Evolutionary conservation across 2,329 filamentous ascomycete species (phyloP).

Genomic region (Fusarium protoensiforme): DNA sequence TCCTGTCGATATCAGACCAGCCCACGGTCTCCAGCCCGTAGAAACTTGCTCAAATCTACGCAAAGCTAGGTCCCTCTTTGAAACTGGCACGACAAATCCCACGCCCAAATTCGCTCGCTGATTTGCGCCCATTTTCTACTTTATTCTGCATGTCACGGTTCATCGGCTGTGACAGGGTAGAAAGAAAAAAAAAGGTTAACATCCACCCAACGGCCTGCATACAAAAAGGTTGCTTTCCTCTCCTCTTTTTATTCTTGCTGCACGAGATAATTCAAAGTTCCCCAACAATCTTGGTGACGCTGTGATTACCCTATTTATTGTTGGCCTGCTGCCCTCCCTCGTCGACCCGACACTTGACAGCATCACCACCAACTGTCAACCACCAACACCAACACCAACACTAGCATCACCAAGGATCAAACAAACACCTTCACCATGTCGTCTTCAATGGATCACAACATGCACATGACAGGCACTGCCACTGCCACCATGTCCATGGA

Average conservation of each 20-base stretch:
- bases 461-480: slow-evolving; percentile 26
- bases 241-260: neutral
- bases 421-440: neutral
- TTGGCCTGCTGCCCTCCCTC: neutral
- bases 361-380: neutral
- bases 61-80: slow-evolving; percentile 10
- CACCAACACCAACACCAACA: neutral
- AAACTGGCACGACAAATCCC: slow-evolving; percentile 18
- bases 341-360: neutral
- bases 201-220: neutral
- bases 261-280: slow-evolving; percentile 5
- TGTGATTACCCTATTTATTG: neutral
- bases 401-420: neutral
- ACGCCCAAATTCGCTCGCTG: neutral
- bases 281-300: neutral
- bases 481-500: slow-evolving; percentile 21
- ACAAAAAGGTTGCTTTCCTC: neutral
- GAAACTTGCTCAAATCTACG: slow-evolving; percentile 43
- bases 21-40: slow-evolving; percentile 14
- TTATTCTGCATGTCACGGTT: neutral
- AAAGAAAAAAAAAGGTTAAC: neutral
- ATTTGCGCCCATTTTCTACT: neutral
- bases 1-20: slow-evolving; percentile 11
- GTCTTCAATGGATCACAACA: slow-evolving; percentile 12
- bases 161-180: neutral